Evolutionary conservation across 306 rosid genomes (phyloP), one percentile per base, ranked within the genome.

Genomic region (Rosa lucieae): DNA sequence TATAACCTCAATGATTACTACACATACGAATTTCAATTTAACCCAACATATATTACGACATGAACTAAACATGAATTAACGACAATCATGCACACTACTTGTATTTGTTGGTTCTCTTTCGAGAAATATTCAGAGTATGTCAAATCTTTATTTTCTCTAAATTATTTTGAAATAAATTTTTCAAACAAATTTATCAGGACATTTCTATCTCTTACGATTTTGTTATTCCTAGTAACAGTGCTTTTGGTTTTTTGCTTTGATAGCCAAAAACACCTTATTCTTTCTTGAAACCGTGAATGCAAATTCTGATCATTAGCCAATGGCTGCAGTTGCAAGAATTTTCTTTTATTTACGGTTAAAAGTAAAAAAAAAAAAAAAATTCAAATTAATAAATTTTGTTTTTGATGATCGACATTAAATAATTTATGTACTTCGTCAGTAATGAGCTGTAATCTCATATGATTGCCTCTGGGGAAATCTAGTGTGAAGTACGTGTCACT

Each of bases 401-500:
- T 13, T 2, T 5, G 44, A 65, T 32, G 20, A 21, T 65, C 69
- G 69, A 65, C 69, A 14, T 32, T 65, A 32, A 65, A 32, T 32
- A 13, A 63, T 29, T 32, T 63, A 2, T 17, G 69, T 32, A 14
- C 3, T 65, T 65, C 32, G 44, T 65, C 10, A 65, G 69, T 13
- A 32, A 43, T 65, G 69, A 65, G 69, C 69, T 65, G 69, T 32
- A 63, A 63, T 29, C 67, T 20, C 67, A 29, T 26, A 62, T 29
- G 67, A 10, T 62, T 62, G 67, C 18, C 10, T 29, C 67, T 5
- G 42, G 8, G 20, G 35, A 62, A 62, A 63, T 32, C 43, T 32
- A 63, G 43, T 26, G 58, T 3, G 39, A 6, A 29, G 43, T 32
- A 63, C 69, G 69, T 32, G 69, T 65, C 69, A 8, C n/a, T 15